Evolutionary conservation across 768 basidiomycete species (phyloP), one percentile per base, ranked within the genome.

Genomic region (Butyriboletus loyo): DNA sequence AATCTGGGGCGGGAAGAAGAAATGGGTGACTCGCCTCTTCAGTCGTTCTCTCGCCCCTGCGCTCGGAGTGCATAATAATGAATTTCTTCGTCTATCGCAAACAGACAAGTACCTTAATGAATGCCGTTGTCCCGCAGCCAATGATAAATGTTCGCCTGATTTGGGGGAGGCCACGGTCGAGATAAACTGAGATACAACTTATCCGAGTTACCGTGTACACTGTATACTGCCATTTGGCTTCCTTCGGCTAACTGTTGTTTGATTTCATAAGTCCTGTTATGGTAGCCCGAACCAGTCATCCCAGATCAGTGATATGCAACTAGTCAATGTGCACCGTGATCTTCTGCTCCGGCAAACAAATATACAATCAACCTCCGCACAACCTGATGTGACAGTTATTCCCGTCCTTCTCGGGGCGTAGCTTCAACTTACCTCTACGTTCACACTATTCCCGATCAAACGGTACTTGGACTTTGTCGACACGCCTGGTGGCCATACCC

Each of bases 361-460:
- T 84, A 86, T 36, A 75, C 66, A 37, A 91, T 77, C 46, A 90
- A 72, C 53, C 74, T 71, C 46, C 77, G 75, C 0, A 92, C 83
- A 11, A 70, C 62, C 69, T 68, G 34, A 40, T 41, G 6, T 8
- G 42, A 45, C 17, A 31, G 7, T 63, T 4, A 54, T 37, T 17
- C 36, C 36, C 2, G 15, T 36, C 22, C 22, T 22, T 14, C 7
- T 37, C 38, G 2, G n/a, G 10, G 14, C 11, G 3, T 21, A 14
- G 28, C 21, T 43, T 31, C 6, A 41, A 30, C 65, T 53, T 38
- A 91, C 89, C 50, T 73, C 73, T 7, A 91, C 87, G 66, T 92
- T 92, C 8, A 92, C 83, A 51, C 89, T 90, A 66, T 92, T 92
- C 17, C 90, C 90, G 49, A 92, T 85, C 27, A 91, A 72, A 42